These are phyloP conservation scores for Penicillium sp. DNA, from an alignment of 2,329 filamentous ascomycete species.

Conservation along the genomic window DNA sequence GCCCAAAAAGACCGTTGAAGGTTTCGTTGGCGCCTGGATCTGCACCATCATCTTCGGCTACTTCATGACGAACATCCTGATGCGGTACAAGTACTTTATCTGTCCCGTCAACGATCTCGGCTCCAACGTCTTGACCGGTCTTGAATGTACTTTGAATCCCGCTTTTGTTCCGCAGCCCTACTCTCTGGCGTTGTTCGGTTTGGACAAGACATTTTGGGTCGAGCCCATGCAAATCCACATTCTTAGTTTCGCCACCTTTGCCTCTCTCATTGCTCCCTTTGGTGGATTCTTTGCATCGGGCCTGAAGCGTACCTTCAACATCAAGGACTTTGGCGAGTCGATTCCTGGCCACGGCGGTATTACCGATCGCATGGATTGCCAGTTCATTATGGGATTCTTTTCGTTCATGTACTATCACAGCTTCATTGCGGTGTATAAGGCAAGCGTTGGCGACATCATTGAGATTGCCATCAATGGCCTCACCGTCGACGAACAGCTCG, in stretches of 20 bases:
- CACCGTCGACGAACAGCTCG: constrained; percentile 79
- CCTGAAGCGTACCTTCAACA: constrained; percentile 97
- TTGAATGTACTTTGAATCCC: constrained; percentile 85
- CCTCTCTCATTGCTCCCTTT: constrained; percentile 92
- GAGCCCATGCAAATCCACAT: constrained; percentile 93
- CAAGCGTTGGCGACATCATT: constrained; percentile 77
- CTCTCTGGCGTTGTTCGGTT: constrained; percentile 63
- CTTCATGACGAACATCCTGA: constrained; percentile 73
- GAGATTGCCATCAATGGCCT: constrained; percentile 89
- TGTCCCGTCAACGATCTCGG: constrained; percentile 96
- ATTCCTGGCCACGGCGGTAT: constrained; percentile 97
- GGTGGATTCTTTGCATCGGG: constrained; percentile 98
- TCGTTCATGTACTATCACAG: constrained; percentile 98
- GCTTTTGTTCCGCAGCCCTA: constrained; percentile 78
- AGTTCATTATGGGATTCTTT: constrained; percentile 99
- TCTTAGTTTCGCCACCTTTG: constrained; percentile 82
- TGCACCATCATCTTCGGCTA: constrained; percentile 86
- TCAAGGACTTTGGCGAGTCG: constrained; percentile 98
- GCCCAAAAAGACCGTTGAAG: constrained; percentile 98
- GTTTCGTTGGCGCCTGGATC: constrained; percentile 92
- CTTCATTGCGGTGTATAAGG: constrained; percentile 86
- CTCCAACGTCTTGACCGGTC: constrained; percentile 83
- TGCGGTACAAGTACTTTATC: constrained; percentile 93
- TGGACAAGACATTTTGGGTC: constrained; percentile 66
- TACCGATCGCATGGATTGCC: constrained; percentile 98